Percentiles rank a stretch among this genome's conserved stretches.
These are phyloP conservation scores for Syncephalastrum monosporum DNA, from an alignment of 371 early-diverging fungal genomes.

Conservation along the genomic window DNA sequence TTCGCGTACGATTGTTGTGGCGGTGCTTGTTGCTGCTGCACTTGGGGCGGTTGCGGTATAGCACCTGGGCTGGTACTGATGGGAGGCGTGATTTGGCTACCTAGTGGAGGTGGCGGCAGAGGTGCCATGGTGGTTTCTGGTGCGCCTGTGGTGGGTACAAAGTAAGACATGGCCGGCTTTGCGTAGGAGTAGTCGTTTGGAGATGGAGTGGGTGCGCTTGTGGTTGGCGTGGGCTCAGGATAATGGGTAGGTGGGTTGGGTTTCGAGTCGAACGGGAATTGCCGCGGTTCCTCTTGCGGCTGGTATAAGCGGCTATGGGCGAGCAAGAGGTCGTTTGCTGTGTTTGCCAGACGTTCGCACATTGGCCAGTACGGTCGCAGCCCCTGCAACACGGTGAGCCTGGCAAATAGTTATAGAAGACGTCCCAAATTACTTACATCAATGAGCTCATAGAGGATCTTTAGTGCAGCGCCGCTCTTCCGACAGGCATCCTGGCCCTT, in stretches of 20 bases:
- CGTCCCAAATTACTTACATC: slow-evolving; percentile 12
- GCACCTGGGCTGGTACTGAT: too few relatives aligned
- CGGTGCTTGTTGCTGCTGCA: slow-evolving; percentile 2
- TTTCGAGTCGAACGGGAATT: slow-evolving; percentile 12
- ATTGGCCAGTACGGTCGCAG: slow-evolving; percentile 43
- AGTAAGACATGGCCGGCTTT: slow-evolving; percentile 3
- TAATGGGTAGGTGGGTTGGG: neutral
- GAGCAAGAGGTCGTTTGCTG: slow-evolving; percentile 37
- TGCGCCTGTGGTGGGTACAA: neutral
- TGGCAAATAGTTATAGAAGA: neutral
- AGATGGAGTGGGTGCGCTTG: neutral
- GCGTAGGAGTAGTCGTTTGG: slow-evolving; percentile 2
- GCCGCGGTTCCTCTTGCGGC: slow-evolving; percentile 9
- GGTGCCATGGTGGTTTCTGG: slow-evolving; percentile 1
- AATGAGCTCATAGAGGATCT: slow-evolving; percentile 24
- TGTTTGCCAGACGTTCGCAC: slow-evolving; percentile 37
- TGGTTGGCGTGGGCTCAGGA: neutral
- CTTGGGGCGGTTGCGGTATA: neutral
- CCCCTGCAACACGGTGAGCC: slow-evolving; percentile 1
- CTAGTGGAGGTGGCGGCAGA: neutral
- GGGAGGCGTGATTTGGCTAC: neutral
- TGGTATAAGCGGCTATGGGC: slow-evolving; percentile 42
- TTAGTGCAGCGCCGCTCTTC: slow-evolving; percentile 31
- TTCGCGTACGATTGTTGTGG: slow-evolving; percentile 3
- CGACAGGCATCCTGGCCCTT: slow-evolving; percentile 29